Evolutionary conservation across 352 stramenopile genomes (phyloP).

Genomic region (Phytophthora sojae): DNA sequence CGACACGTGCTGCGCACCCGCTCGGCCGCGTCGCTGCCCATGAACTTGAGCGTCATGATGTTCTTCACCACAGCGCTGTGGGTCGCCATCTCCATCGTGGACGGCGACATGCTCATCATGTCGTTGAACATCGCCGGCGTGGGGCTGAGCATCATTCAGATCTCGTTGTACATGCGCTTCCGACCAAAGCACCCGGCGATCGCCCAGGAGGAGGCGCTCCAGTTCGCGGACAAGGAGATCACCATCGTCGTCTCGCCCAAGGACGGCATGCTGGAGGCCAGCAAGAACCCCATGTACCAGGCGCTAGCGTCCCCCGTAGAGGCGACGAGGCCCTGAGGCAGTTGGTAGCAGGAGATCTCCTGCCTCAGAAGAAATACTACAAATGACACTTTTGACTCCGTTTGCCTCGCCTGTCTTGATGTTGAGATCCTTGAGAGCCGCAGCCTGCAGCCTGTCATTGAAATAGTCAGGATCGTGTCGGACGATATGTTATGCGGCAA

Average conservation of each 20-base stretch:
- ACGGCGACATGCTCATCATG: constrained; percentile 44
- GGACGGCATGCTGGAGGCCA: constrained; percentile 11
- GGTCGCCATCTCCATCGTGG: constrained; percentile 29
- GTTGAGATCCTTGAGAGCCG: no score
- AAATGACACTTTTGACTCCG: constrained; percentile 2
- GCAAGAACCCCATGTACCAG: constrained; percentile 37
- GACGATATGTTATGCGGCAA: no score
- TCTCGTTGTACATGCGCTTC: constrained; percentile 34
- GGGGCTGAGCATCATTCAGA: constrained; percentile 34
- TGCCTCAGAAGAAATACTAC: neutral
- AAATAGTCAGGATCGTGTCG: neutral
- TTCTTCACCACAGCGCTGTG: constrained; percentile 36
- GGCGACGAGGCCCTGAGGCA: constrained; percentile 7
- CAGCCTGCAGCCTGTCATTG: neutral
- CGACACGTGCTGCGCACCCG: constrained; percentile 25
- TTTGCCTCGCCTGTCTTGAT: neutral
- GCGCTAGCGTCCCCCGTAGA: constrained; percentile 25
- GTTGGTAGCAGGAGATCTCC: neutral
- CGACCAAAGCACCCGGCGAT: constrained; percentile 15
- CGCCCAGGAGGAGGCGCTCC: constrained; percentile 19
- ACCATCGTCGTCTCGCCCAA: constrained; percentile 31
- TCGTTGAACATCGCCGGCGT: constrained; percentile 35
- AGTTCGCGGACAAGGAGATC: constrained; percentile 24
- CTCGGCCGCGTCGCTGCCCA: constrained; percentile 34
- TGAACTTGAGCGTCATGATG: constrained; percentile 36